Conservation (phyloP, 1,284 basidiomycete genomes). For the Fomitiporia mediterranea region DNA sequence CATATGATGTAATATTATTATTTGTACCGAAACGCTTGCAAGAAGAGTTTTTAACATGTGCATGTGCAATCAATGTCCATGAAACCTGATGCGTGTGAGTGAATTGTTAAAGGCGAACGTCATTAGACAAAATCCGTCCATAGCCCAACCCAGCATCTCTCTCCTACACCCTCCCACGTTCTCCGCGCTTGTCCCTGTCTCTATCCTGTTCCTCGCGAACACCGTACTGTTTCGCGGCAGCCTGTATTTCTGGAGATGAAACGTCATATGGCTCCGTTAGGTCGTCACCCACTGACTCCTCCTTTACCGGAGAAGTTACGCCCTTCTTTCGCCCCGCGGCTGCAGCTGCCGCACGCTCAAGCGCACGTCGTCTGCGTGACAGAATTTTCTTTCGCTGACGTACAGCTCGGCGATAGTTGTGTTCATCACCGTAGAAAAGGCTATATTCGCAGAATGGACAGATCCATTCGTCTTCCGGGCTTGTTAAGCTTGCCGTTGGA, state of each 20-base stretch:
- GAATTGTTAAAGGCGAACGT: too few species aligned
- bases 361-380: conserved; percentile 65
- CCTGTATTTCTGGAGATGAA: conserved; percentile 15
- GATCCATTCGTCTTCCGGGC: conserved; percentile 80
- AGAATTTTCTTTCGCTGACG: conserved; percentile 76
- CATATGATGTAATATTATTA: too few species aligned
- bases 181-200: conserved; percentile 19
- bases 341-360: conserved; percentile 64
- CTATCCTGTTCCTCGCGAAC: conserved; percentile 21
- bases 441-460: conserved; percentile 86
- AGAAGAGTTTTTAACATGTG: too few species aligned
- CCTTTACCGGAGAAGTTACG: conserved; percentile 10
- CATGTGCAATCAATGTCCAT: too few species aligned
- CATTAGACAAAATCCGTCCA: too few species aligned
- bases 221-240: conserved; percentile 16
- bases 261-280: conserved; percentile 22
- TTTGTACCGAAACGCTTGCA: too few species aligned
- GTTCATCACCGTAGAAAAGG: conserved; percentile 76
- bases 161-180: conserved; percentile 6
- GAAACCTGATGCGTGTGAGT: neutral
- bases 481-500: conserved; percentile 40
- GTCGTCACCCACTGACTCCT: conserved; percentile 31
- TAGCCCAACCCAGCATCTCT: too few species aligned
- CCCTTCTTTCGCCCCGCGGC: conserved; percentile 24
- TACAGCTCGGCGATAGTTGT: conserved; percentile 59